Conservation (phyloP, 805 yeast genomes). For the Pichia sporocuriosa region DNA sequence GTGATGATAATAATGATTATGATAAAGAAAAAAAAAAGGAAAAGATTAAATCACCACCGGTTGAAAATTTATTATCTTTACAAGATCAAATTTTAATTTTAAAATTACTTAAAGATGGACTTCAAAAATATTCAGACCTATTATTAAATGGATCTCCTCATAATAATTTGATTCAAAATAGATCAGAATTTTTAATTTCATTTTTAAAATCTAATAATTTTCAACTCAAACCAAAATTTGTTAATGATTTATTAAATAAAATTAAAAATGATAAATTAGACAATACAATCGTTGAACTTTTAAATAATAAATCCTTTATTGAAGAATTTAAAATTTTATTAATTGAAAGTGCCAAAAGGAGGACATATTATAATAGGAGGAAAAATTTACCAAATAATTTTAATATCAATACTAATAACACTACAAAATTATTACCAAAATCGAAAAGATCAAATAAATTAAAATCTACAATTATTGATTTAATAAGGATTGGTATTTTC, state of each 20-base stretch:
- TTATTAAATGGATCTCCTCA: constrained; percentile 17
- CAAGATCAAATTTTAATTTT: too few relatives aligned
- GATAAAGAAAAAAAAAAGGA: neutral
- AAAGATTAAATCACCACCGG: too few relatives aligned
- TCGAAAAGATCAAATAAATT: neutral
- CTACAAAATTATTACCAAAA: neutral
- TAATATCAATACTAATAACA: neutral
- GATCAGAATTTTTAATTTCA: constrained; percentile 24
- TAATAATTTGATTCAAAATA: constrained; percentile 5
- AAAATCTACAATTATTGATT: constrained; percentile 1
- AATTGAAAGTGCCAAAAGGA: constrained; percentile 21
- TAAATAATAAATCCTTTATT: constrained; percentile 11
- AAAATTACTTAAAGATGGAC: constrained; percentile 19
- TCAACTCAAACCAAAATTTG: constrained; percentile 20
- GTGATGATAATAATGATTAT: neutral
- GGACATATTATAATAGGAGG: constrained; percentile 25
- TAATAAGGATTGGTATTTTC: constrained; percentile 13
- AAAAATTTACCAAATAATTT: constrained; percentile 10
- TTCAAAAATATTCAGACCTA: constrained; percentile 19
- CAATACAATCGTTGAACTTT: constrained; percentile 9
- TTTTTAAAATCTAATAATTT: constrained; percentile 16
- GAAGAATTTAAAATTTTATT: constrained; percentile 18
- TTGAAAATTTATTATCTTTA: too few relatives aligned
- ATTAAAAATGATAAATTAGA: constrained; percentile 20
- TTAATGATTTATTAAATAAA: constrained; percentile 22